Percentiles rank a stretch among this genome's conserved stretches.
Evolutionary conservation across 1,284 basidiomycete genomes (phyloP).

Genomic region (Vanrija sp.): DNA sequence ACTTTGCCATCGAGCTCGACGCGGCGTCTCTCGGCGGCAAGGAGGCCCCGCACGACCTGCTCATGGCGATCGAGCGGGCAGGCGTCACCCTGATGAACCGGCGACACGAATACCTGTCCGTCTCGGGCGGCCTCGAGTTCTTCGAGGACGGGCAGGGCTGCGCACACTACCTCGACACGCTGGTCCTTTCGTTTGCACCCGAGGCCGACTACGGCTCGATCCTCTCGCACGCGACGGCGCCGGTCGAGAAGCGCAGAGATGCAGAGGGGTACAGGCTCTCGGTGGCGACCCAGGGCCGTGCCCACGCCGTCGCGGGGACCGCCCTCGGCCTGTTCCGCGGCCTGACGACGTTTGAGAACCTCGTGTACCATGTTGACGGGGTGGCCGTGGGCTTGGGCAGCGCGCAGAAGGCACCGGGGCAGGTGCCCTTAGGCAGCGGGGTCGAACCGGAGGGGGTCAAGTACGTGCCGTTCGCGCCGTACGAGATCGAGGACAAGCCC

Average conservation of each 20-base stretch:
- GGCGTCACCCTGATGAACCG: slow-evolving; percentile 13
- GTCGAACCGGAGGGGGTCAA: not conserved
- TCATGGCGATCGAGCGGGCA: slow-evolving; percentile 52
- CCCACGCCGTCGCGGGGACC: not conserved
- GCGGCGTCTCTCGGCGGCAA: slow-evolving; percentile 16
- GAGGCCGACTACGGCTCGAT: slow-evolving; percentile 51
- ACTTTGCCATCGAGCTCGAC: slow-evolving; percentile 53
- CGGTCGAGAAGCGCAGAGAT: not conserved
- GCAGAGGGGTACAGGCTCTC: not conserved
- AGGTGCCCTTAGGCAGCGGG: not conserved
- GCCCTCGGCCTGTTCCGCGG: slow-evolving; percentile 72
- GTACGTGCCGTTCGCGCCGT: slow-evolving; percentile 37
- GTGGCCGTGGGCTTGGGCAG: not conserved
- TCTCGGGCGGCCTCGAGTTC: slow-evolving; percentile 22
- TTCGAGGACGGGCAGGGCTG: not conserved
- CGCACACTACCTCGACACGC: not conserved
- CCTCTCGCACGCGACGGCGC: not conserved
- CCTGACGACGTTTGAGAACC: slow-evolving; percentile 72
- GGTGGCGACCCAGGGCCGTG: not conserved
- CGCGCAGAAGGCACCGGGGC: not conserved
- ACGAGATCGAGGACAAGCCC: slow-evolving; percentile 48
- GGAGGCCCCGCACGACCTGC: slow-evolving; percentile 52
- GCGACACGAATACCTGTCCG: slow-evolving; percentile 18
- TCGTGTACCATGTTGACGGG: slow-evolving; percentile 49
- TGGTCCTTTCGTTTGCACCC: slow-evolving; percentile 53